These are phyloP conservation scores for Pseudoscleropodium purum DNA, from an alignment of 225 moss, liverwort and hornwort genomes.

Conservation along the genomic window DNA sequence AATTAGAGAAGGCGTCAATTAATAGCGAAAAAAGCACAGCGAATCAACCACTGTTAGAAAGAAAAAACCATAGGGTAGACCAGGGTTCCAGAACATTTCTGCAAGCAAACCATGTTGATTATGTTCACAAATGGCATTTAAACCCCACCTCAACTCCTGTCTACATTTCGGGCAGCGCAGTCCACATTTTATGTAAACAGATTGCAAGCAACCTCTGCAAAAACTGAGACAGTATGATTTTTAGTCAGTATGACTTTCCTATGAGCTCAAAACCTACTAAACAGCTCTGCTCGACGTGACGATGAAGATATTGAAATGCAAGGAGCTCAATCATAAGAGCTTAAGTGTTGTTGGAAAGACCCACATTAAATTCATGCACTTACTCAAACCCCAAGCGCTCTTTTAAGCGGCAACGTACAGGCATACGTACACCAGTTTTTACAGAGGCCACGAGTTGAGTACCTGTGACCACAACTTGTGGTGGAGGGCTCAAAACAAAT, in stretches of 20 bases:
- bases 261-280: background rate
- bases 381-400: background rate
- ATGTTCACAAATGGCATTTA: background rate
- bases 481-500: slow-evolving; percentile 95
- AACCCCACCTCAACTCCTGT: slow-evolving; percentile 52
- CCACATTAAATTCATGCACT: background rate
- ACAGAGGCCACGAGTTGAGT: background rate
- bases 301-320: background rate
- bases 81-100: background rate
- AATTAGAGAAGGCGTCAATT: background rate
- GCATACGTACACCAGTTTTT: background rate
- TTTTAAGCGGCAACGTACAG: background rate
- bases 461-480: slow-evolving; percentile 92
- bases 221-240: slow-evolving; percentile 42
- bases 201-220: slow-evolving; percentile 76
- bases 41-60: background rate
- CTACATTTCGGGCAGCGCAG: slow-evolving; percentile 90
- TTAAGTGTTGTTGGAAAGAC: background rate
- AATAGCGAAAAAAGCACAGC: background rate
- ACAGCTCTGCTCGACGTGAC: background rate
- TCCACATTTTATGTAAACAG: slow-evolving; percentile 70
- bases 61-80: background rate
- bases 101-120: background rate
- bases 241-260: slow-evolving; percentile 1
- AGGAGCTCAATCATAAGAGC: background rate